These are phyloP conservation scores for Fraxinus pennsylvanica DNA, from an alignment of 257 asterid species.

Conservation along the genomic window DNA sequence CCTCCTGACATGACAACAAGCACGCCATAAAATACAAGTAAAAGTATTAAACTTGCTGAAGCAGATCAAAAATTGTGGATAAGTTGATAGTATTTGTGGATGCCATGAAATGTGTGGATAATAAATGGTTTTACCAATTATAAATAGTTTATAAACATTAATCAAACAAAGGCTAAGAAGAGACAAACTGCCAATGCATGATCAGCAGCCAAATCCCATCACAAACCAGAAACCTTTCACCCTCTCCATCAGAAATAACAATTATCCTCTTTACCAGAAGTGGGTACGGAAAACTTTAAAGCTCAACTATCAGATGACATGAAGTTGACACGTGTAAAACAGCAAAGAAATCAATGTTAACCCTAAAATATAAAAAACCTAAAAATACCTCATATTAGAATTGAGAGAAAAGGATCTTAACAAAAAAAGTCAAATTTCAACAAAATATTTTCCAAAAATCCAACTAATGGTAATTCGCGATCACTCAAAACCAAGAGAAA, in stretches of 20 bases:
- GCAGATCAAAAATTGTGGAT: too few species aligned
- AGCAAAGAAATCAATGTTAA: background rate
- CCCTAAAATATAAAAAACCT: background rate
- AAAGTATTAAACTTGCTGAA: background rate
- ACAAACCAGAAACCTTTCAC: background rate
- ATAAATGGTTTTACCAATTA: too few species aligned
- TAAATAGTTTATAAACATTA: too few species aligned
- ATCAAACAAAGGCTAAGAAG: background rate
- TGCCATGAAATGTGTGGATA: too few species aligned
- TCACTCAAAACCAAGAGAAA: slow-evolving; percentile 13
- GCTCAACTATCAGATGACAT: background rate
- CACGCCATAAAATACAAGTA: background rate
- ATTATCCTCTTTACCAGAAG: background rate
- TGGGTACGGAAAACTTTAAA: background rate
- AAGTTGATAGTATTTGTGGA: too few species aligned
- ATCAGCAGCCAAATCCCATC: background rate
- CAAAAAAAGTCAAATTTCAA: background rate
- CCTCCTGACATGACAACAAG: background rate
- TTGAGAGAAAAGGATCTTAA: too few species aligned
- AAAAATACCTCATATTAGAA: too few species aligned
- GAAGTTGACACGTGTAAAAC: background rate
- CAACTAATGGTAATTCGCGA: slow-evolving; percentile 9
- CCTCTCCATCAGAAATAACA: background rate
- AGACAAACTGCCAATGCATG: background rate
- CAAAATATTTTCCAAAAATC: background rate